Conservation (phyloP, 2,329 filamentous ascomycete genomes). For the Alternaria brassicicola region DNA sequence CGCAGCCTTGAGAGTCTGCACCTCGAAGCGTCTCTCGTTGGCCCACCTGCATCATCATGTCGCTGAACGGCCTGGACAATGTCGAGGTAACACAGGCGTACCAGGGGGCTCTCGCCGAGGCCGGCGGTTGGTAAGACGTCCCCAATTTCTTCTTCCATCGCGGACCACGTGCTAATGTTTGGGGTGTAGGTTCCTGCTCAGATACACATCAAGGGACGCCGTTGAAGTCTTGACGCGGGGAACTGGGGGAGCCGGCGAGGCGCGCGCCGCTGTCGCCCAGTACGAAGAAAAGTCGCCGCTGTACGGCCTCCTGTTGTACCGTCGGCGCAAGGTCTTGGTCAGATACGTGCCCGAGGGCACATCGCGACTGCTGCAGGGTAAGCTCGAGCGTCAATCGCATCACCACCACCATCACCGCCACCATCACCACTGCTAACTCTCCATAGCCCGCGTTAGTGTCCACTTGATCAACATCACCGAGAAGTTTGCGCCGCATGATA, state of each 20-base stretch:
- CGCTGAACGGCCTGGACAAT: slow-evolving; percentile 92
- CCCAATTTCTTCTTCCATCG: slow-evolving; percentile 14
- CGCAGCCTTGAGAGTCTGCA: slow-evolving; percentile 17
- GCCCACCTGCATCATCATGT: slow-evolving; percentile 64
- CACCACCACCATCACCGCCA: background rate
- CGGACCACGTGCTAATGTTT: slow-evolving; percentile 30
- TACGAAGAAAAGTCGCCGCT: slow-evolving; percentile 87
- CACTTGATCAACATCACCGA: slow-evolving; percentile 68
- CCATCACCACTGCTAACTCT: background rate
- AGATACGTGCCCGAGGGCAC: slow-evolving; percentile 92
- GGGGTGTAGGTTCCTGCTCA: slow-evolving; percentile 81
- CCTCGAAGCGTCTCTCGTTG: slow-evolving; percentile 13
- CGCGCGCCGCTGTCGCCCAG: slow-evolving; percentile 75
- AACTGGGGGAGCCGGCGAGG: slow-evolving; percentile 80
- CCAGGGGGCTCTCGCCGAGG: slow-evolving; percentile 77
- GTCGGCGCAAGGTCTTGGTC: slow-evolving; percentile 86
- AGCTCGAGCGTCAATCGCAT: slow-evolving; percentile 28
- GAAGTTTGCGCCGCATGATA: slow-evolving; percentile 83
- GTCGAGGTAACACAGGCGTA: slow-evolving; percentile 82
- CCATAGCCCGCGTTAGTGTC: slow-evolving; percentile 78
- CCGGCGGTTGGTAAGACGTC: slow-evolving; percentile 85
- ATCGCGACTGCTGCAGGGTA: slow-evolving; percentile 91
- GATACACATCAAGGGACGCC: slow-evolving; percentile 88
- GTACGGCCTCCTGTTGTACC: slow-evolving; percentile 89
- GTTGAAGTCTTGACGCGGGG: slow-evolving; percentile 79